Base-by-base conservation (phyloP, 768 basidiomycete species). In the Podaxis sp. region DNA sequence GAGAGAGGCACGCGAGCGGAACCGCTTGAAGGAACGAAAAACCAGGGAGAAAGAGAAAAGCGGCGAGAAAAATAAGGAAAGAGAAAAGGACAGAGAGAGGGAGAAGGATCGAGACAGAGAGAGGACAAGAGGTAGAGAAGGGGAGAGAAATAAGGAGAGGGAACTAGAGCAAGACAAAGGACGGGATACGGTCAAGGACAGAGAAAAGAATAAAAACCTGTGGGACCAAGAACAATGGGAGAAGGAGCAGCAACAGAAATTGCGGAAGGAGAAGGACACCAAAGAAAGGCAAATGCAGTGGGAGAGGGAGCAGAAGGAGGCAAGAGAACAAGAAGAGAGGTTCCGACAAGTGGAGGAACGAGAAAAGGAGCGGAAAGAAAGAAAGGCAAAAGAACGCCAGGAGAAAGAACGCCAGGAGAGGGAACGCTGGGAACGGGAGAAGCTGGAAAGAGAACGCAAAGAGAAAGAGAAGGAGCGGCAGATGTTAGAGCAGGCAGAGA, bases 71-170 rank as follows among this genome's bases (percentile, higher is more conserved):
- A 62, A 63, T 47, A 65, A 36, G 59, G 59, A 55, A 35, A 53
- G 40, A 50, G 38, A 57, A 5, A 44, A 62, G 57, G 55, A 55
- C 23, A 48, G 50, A 23, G 38, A 66, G 42, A 61, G 40, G 42
- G 64, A 65, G 56, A 59, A 59, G 50, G 67, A 71, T 1, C 58
- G 66, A 50, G 51, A 61, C 21, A 42, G 66, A 50, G 68, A 71
- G 32, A 59, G 60, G 48, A 62, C 69, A 50, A 61, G 61, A 44
- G 69, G 71, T 32, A 73, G 60, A 48, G 27, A 60, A 62, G 27
- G 63, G 50, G 66, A 58, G 63, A 68, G 40, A 64, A 64, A 65
- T 65, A 72, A 59, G 53, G 71, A 69, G 40, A 75, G 44, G 18
- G 55, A 61, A 56, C 16, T 18, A 47, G 55, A 56, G 54, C 21